Evolutionary conservation across 305 asterid species (phyloP), one percentile per base, ranked within the genome.

Genomic region (Fraxinus platypoda): DNA sequence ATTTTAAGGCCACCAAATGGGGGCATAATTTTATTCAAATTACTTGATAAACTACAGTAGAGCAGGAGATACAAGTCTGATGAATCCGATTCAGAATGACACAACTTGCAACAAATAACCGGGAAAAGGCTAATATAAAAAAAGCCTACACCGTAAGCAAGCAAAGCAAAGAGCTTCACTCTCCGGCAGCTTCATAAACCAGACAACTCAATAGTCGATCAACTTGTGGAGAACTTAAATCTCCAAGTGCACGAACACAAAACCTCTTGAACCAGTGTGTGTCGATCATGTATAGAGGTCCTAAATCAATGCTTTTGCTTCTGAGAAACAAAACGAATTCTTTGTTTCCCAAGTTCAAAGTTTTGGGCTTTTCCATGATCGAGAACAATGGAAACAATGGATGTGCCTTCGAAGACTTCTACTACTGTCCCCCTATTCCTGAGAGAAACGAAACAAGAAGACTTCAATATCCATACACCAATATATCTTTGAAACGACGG

Each of bases 361-460:
- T 81, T 83, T 76, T 66, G 82, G 28, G 80, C 75, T 81, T 81
- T 85, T 71, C 92, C 92, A 73, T 86, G 84, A 75, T 89, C 92
- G 19, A 87, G 85, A 37, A 82, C 81, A 73, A 89, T 89, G 43
- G 88, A 84, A n/a, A 89, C 85, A 1, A 76, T 30, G 8, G 90
- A 83, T 43, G 86, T 75, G 37, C 86, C 92, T 81, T 89, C 90
- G 13, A 83, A 80, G 66, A 89, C 88, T 64, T 86, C 89, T 37
- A 71, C 77, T n/a, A 96, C 92, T 15, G 91, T 91, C 79, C 94
- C 93, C 81, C 90, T 85, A 57, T 87, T 74, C 87, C 87, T 84
- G 85, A 59, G 64, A 77, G 35, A 34, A 21, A 38, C 4, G 23
- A 43, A 23, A 76, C 1, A 33, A 78, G 0, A 33, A 78, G 6